phyloP scores from a whole-genome alignment of 345 rosid species.

The Bruguiera gymnorhiza region DNA sequence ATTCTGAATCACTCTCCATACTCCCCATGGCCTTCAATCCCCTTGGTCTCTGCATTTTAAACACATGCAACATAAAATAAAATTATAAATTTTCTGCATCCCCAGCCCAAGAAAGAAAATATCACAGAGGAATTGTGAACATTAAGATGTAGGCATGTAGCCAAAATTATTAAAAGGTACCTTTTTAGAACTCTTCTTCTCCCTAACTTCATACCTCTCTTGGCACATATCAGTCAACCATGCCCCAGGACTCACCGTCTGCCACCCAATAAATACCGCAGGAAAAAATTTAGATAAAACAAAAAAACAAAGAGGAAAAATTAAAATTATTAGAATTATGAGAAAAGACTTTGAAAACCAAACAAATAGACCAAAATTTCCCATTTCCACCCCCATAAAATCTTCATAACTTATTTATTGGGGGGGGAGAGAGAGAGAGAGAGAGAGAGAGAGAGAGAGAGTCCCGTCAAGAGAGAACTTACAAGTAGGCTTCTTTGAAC shows the following conservation, averaged over 20 bases:
- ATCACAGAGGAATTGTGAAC: neutral
- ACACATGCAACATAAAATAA: constrained; percentile 5
- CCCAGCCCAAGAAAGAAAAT: neutral
- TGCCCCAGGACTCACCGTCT: constrained; percentile 74
- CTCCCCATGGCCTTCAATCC: constrained; percentile 77
- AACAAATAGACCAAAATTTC: neutral
- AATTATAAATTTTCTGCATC: neutral
- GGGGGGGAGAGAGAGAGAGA: neutral
- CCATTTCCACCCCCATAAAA: neutral
- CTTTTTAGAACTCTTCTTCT: constrained; percentile 71
- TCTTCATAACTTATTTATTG: no score
- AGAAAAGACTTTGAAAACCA: no score
- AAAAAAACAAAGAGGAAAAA: neutral
- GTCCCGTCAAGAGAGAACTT: constrained; percentile 19
- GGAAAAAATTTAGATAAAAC: neutral
- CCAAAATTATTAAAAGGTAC: constrained; percentile 37
- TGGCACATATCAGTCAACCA: constrained; percentile 78
- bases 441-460: neutral
- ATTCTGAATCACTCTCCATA: constrained; percentile 70
- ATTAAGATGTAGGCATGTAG: neutral
- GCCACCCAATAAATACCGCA: constrained; percentile 23
- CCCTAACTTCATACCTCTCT: constrained; percentile 79
- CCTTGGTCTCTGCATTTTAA: constrained; percentile 60
- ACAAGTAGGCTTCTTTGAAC: constrained; percentile 69
- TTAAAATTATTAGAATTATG: neutral